phyloP scores from a whole-genome alignment of 2,329 filamentous ascomycete genomes.

The Aspergillus calidoustus region DNA sequence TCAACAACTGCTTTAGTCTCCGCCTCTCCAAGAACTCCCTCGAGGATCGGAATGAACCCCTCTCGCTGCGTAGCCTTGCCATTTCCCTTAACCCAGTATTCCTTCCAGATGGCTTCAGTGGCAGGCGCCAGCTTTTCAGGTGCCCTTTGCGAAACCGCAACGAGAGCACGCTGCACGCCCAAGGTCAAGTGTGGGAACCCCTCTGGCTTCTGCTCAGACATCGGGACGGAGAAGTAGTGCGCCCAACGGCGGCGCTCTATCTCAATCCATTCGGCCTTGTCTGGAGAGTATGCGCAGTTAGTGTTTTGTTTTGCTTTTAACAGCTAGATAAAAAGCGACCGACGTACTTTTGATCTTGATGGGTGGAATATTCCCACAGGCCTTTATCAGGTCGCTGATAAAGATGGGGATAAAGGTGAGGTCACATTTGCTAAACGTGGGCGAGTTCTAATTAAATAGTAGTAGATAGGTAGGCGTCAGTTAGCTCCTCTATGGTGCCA shows the following conservation, averaged over 20 bases:
- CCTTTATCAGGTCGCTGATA: conserved; percentile 63
- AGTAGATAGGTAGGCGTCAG: neutral
- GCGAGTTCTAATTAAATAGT: conserved; percentile 52
- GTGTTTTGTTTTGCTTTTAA: neutral
- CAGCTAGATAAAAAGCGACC: neutral
- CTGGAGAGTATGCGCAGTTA: conserved; percentile 35
- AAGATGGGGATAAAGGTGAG: conserved; percentile 64
- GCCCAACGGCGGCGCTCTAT: conserved; percentile 60
- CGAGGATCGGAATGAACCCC: conserved; percentile 51
- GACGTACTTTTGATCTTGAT: conserved; percentile 59
- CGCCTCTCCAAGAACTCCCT: conserved; percentile 50
- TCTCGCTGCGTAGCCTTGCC: conserved; percentile 50
- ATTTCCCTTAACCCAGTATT: conserved; percentile 57
- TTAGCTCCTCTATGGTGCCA: neutral
- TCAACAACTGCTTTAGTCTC: conserved; percentile 48
- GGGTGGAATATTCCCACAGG: conserved; percentile 59
- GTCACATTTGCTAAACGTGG: conserved; percentile 59
- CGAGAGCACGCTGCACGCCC: conserved; percentile 56
- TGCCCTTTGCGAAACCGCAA: conserved; percentile 50
- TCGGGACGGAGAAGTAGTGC: conserved; percentile 58
- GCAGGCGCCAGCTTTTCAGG: conserved; percentile 48
- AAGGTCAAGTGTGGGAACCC: conserved; percentile 61
- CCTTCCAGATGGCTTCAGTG: conserved; percentile 54
- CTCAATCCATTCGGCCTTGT: conserved; percentile 64
- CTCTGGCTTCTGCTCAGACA: conserved; percentile 48